These are phyloP conservation scores for Schizochytrium sp. DNA, from an alignment of 108 stramenopile species.

Conservation along the genomic window DNA sequence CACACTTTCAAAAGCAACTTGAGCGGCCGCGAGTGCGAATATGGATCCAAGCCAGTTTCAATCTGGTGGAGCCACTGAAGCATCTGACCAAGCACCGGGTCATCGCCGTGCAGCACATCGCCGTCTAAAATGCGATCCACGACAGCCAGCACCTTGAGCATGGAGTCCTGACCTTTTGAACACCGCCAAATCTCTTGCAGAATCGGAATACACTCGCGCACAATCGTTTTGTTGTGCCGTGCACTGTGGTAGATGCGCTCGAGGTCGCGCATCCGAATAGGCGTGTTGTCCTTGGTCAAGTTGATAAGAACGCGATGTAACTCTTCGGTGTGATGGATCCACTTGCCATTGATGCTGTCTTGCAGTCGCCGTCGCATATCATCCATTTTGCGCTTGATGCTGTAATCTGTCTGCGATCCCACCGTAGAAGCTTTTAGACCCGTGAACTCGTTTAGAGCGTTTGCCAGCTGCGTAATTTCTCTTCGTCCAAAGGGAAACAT, in stretches of 20 bases:
- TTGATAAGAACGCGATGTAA: not conserved
- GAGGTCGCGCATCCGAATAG: not conserved
- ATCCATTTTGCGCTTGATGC: not conserved
- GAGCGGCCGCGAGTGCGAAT: not conserved
- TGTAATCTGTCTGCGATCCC: not conserved
- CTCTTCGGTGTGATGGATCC: constrained; percentile 8
- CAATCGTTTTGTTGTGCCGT: not conserved
- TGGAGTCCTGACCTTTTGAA: not conserved
- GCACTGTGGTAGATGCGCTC: not conserved
- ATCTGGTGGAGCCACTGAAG: not conserved
- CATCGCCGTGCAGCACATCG: not conserved
- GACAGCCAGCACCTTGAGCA: not conserved
- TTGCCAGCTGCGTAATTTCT: not conserved
- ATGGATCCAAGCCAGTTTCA: not conserved
- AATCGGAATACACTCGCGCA: not conserved
- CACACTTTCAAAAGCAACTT: not conserved
- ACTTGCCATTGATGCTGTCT: not conserved
- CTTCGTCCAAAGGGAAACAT: not conserved
- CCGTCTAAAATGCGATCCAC: not conserved
- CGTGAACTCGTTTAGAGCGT: not conserved
- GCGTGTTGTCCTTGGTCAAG: not conserved
- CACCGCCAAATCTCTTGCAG: not conserved
- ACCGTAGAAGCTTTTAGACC: not conserved
- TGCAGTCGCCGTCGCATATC: not conserved
- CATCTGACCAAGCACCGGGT: not conserved